Conservation (phyloP, 768 basidiomycete genomes). For the Boletus vinaceobasis region DNA sequence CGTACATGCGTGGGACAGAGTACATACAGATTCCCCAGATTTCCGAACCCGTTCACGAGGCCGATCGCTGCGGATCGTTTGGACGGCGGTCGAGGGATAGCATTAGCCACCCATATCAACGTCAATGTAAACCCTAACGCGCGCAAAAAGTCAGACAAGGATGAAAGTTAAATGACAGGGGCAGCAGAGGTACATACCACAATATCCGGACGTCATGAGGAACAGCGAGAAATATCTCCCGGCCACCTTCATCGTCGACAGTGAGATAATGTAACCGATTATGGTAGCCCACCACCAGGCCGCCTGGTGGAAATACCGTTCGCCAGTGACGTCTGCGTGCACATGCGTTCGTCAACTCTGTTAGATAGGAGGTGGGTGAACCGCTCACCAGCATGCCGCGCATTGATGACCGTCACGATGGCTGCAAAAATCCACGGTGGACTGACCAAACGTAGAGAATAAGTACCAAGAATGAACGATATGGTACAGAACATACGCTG, state of each 20-base stretch:
- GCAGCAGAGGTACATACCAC: slow-evolving; percentile 25
- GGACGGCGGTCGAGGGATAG: slow-evolving; percentile 58
- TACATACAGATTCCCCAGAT: slow-evolving; percentile 55
- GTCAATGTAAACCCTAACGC: slow-evolving; percentile 39
- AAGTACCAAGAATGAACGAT: background rate
- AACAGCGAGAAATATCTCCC: slow-evolving; percentile 62
- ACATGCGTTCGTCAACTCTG: background rate
- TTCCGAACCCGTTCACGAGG: slow-evolving; percentile 59
- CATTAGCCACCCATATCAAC: slow-evolving; percentile 61
- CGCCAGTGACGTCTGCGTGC: slow-evolving; percentile 50
- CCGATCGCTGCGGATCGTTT: slow-evolving; percentile 54
- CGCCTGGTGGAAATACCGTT: slow-evolving; percentile 60
- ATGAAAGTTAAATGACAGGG: background rate
- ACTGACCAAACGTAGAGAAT: slow-evolving; percentile 28
- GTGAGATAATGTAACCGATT: slow-evolving; percentile 56
- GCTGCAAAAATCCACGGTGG: slow-evolving; percentile 61
- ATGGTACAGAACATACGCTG: slow-evolving; percentile 43
- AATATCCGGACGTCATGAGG: slow-evolving; percentile 58
- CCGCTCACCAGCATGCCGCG: slow-evolving; percentile 49
- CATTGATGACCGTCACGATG: slow-evolving; percentile 48
- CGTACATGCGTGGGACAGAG: background rate
- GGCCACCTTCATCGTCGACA: slow-evolving; percentile 49
- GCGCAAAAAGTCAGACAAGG: background rate
- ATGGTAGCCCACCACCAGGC: slow-evolving; percentile 60
- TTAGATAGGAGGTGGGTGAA: background rate